phyloP scores from a whole-genome alignment of 2,329 filamentous ascomycete genomes.

The Stachybotrys echinatus region DNA sequence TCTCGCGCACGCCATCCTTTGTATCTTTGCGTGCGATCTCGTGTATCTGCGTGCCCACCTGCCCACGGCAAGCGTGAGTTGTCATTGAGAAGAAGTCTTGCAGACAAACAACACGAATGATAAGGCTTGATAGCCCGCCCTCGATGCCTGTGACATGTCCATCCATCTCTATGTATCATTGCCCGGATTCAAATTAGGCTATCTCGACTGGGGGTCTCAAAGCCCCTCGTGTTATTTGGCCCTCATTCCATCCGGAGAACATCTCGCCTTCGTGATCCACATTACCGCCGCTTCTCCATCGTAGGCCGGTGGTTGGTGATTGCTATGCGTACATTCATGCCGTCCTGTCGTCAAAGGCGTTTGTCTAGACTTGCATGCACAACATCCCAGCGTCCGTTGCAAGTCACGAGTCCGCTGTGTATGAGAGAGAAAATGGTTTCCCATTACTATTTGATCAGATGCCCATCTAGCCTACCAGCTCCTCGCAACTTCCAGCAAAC shows the following conservation, averaged over 20 bases:
- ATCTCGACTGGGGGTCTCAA: constrained; percentile 17
- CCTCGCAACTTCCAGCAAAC: background rate
- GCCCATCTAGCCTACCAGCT: constrained; percentile 4
- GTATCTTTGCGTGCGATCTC: no score
- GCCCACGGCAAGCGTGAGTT: no score
- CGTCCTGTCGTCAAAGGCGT: no score
- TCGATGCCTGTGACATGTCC: no score
- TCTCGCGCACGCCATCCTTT: no score
- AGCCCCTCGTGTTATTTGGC: constrained; percentile 16
- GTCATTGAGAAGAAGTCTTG: no score
- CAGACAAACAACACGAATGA: no score
- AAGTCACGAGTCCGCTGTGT: background rate
- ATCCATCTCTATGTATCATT: background rate
- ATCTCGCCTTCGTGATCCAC: background rate
- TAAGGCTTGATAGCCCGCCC: no score
- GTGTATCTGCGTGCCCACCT: no score
- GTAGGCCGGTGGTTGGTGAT: background rate
- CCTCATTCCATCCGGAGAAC: constrained; percentile 23
- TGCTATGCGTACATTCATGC: no score
- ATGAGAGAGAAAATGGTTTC: constrained; percentile 7
- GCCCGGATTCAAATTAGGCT: constrained; percentile 33
- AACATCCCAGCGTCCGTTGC: no score
- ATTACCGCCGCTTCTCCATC: constrained; percentile 4
- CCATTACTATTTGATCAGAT: constrained; percentile 4
- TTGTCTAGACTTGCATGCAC: no score